Base-by-base conservation (phyloP, 176 grass and related monocot genomes). In the Calamus simplicifolius region DNA sequence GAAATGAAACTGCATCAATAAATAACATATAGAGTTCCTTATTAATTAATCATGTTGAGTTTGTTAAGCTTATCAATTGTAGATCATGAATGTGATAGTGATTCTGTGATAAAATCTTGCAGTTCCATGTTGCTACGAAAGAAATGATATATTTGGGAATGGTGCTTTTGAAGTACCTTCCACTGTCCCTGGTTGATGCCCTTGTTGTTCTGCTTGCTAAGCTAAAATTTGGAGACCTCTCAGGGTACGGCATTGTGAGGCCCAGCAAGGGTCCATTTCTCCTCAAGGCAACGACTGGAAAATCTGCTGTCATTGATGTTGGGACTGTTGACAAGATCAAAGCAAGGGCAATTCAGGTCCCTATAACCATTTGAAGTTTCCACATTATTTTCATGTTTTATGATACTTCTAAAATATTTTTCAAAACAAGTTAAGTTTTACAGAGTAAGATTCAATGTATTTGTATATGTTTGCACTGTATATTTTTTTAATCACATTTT, bases 111-210 rank as follows among this genome's bases (percentile, higher is more conserved):
- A 23, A 23, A 23, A 23, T 23, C 21, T 23, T 23, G 21, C 52
- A 95, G 86, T 2, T 95, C 0, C 86, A 95, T 74, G 63, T 95
- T 16, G 52, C 85, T 60, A 77, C 59, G 2, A 90, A 74, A 27
- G 80, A 64, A 3, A 16, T 86, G 56, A 73, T 87, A 16, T 30
- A 67, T 50, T 18, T 84, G 17, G 91, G 83, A 4, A 90, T 95
- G 91, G 56, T 19, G 4, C 51, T 95, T 13, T 16, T 69, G 13
- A 68, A 85, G 71, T 58, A 51, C 5, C 0, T 95, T 6, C 65
- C 74, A 3, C 0, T 81, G 4, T 69, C 49, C 19, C 28, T 79
- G 58, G 77, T 85, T 3, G 91, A 95, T 58, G 26, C 25, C 5
- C 23, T 95, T 18, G 25, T 87, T 55, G 0, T 90, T n/a, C 0